Percentiles rank a stretch among this genome's conserved stretches.
Conservation (phyloP, 305 asterid species). For the Solanum chacoense region DNA sequence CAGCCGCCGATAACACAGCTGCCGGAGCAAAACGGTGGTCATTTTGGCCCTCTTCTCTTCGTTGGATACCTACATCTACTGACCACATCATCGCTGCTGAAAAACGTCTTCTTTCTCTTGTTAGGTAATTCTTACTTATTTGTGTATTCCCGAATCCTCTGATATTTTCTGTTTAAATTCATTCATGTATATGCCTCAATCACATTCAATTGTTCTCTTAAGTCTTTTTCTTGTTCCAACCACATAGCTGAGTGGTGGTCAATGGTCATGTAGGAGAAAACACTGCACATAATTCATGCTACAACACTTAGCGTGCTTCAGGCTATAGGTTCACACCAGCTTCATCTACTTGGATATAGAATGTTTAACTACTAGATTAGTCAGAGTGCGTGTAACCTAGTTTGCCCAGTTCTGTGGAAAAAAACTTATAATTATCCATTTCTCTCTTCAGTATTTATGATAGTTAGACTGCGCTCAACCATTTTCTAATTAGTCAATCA, state of each 20-base stretch:
- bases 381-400: background rate
- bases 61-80: conserved; percentile 78
- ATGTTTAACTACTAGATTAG: background rate
- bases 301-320: background rate
- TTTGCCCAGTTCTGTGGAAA: background rate
- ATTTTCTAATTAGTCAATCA: background rate
- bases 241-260: background rate
- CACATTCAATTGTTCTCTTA: background rate
- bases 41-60: conserved; percentile 51
- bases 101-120: conserved; percentile 57
- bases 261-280: background rate
- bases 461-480: background rate
- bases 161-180: background rate
- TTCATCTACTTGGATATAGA: background rate
- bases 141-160: background rate
- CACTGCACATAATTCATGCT: background rate
- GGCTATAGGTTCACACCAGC: background rate
- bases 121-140: conserved; percentile 30
- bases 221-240: background rate
- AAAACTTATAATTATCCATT: background rate
- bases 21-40: conserved; percentile 17
- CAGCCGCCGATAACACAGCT: background rate
- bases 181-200: background rate
- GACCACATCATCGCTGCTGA: conserved; percentile 67
- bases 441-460: background rate